phyloP scores from a whole-genome alignment of 768 basidiomycete genomes.

The Epithele typhae region DNA sequence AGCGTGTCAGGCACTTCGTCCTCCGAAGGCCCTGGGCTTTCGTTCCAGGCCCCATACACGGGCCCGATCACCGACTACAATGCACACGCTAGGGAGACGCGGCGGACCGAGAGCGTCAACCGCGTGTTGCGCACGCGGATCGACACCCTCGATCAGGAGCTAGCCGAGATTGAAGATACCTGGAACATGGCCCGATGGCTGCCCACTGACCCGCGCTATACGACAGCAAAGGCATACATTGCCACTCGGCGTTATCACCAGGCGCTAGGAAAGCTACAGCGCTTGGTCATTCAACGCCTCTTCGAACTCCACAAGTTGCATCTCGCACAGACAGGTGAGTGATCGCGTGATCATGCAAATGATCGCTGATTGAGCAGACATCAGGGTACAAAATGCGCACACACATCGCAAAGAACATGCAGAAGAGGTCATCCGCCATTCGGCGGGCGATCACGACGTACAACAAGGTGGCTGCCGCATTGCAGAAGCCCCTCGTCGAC shows the following conservation, averaged over 20 bases:
- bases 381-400: conserved; percentile 26
- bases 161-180: conserved; percentile 18
- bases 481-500: conserved; percentile 9
- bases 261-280: conserved; percentile 30
- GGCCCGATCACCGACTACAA: conserved; percentile 20
- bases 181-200: conserved; percentile 25
- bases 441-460: conserved; percentile 23
- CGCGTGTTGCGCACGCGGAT: conserved; percentile 12
- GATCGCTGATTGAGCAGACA: not conserved
- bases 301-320: conserved; percentile 37
- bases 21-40: not conserved
- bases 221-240: conserved; percentile 11
- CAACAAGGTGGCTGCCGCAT: conserved; percentile 7
- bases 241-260: conserved; percentile 20
- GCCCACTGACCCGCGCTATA: conserved; percentile 21
- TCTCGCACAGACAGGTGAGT: conserved; percentile 30
- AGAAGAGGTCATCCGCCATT: conserved; percentile 19
- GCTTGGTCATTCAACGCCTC: conserved; percentile 29
- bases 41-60: conserved; percentile 9
- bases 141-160: conserved; percentile 14
- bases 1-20: not conserved
- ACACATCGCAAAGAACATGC: conserved; percentile 27
- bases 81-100: too few species aligned
- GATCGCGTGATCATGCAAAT: not conserved
- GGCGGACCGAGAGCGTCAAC: too few species aligned